Conservation (phyloP, 2,329 filamentous ascomycete genomes). For the Reticulascus tulasneorum region DNA sequence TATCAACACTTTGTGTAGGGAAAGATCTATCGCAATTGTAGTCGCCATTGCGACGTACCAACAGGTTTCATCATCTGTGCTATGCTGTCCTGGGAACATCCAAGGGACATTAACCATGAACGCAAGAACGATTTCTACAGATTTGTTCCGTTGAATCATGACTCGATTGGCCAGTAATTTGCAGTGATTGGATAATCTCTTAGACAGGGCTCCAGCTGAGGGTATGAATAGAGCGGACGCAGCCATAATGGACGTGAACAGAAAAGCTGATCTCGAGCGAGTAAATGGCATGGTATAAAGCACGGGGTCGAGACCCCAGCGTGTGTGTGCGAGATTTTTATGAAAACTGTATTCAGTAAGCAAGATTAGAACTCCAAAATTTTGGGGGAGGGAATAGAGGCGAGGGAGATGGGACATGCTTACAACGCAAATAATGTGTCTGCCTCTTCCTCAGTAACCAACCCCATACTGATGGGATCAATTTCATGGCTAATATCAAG, state of each 20-base stretch:
- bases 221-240: conserved; percentile 66
- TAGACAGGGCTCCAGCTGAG: conserved; percentile 59
- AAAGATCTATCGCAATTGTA: conserved; percentile 65
- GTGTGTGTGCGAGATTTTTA: conserved; percentile 65
- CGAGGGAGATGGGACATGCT: conserved; percentile 20
- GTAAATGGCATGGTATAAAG: conserved; percentile 65
- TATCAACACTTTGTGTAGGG: conserved; percentile 65
- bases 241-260: conserved; percentile 68
- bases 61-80: conserved; percentile 69
- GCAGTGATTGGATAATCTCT: conserved; percentile 60
- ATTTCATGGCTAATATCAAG: conserved; percentile 61
- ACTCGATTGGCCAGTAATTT: conserved; percentile 60
- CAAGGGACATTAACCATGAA: conserved; percentile 75
- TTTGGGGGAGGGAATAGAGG: background rate
- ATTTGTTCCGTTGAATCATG: conserved; percentile 58
- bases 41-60: conserved; percentile 67
- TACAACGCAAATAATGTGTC: conserved; percentile 63
- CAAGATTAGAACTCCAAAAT: background rate
- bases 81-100: conserved; percentile 66
- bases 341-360: conserved; percentile 52
- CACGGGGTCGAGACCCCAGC: conserved; percentile 68
- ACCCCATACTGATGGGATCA: conserved; percentile 65
- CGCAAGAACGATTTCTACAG: conserved; percentile 69
- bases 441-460: conserved; percentile 64
- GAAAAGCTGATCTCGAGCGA: conserved; percentile 62